Evolutionary conservation across 2,329 filamentous ascomycete species (phyloP).

Genomic region (Aspergillus fumigatiaffinis): DNA sequence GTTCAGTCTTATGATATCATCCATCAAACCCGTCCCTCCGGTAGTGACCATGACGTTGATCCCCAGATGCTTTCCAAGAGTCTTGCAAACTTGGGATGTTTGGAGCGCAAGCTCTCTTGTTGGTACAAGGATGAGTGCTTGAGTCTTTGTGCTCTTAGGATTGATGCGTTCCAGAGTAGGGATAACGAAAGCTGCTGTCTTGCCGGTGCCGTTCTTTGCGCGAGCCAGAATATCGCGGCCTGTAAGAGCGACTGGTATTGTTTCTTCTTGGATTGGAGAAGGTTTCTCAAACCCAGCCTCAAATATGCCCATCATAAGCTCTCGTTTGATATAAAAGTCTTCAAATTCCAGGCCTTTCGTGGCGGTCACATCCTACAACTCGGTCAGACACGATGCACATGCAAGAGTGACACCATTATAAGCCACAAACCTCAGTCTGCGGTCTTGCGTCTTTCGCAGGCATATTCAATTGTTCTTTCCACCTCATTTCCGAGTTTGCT

Average conservation of each 20-base stretch:
- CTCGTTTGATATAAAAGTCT: conserved; percentile 90
- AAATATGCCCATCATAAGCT: conserved; percentile 98
- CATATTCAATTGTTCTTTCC: conserved; percentile 45
- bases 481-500: conserved; percentile 37
- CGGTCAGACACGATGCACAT: conserved; percentile 17
- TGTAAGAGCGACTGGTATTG: conserved; percentile 92
- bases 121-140: conserved; percentile 92
- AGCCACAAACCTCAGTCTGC: conserved; percentile 45
- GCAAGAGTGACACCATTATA: background rate
- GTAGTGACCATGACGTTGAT: conserved; percentile 99
- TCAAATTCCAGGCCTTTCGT: conserved; percentile 98
- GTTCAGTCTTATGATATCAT: conserved; percentile 92
- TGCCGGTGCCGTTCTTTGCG: conserved; percentile 98
- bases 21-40: conserved; percentile 87
- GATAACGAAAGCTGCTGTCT: conserved; percentile 97
- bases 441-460: conserved; percentile 47
- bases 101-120: conserved; percentile 96
- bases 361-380: conserved; percentile 82
- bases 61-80: conserved; percentile 90
- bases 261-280: conserved; percentile 98
- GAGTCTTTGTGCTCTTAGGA: conserved; percentile 92
- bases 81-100: conserved; percentile 99
- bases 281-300: conserved; percentile 98
- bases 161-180: conserved; percentile 94
- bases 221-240: conserved; percentile 92